Percentiles rank a stretch among this genome's conserved stretches.
These are phyloP conservation scores for Aureobasidium lini DNA, from an alignment of 2,329 filamentous ascomycete genomes.

Conservation along the genomic window DNA sequence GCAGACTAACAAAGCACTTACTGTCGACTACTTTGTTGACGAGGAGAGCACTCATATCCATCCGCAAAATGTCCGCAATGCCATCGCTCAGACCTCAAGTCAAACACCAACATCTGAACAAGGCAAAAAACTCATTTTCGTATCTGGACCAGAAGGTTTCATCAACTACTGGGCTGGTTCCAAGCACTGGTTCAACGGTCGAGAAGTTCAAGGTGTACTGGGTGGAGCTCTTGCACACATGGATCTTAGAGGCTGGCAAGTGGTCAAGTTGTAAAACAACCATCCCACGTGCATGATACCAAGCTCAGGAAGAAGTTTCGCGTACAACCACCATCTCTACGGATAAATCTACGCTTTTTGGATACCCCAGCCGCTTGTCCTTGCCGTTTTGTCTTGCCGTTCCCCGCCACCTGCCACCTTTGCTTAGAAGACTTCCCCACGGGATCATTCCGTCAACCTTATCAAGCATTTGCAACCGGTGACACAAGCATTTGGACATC, in stretches of 20 bases:
- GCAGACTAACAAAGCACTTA: constrained; percentile 39
- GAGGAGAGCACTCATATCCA: constrained; percentile 63
- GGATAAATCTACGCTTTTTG: not conserved
- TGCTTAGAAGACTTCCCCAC: not conserved
- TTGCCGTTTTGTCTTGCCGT: constrained; percentile 4
- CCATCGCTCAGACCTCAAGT: constrained; percentile 14
- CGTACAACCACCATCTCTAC: not conserved
- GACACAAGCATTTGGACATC: not conserved
- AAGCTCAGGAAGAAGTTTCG: not conserved
- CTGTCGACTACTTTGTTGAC: constrained; percentile 71
- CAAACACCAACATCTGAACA: constrained; percentile 18
- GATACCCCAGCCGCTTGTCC: not conserved
- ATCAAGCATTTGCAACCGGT: not conserved
- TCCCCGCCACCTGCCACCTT: not conserved
- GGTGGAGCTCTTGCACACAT: constrained; percentile 60
- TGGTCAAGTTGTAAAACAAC: constrained; percentile 48
- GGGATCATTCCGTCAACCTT: constrained; percentile 3
- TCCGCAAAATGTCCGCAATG: constrained; percentile 29
- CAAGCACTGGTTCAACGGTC: constrained; percentile 66
- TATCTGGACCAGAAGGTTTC: constrained; percentile 90
- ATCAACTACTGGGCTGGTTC: constrained; percentile 70
- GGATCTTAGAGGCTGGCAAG: constrained; percentile 48
- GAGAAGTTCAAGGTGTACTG: constrained; percentile 67
- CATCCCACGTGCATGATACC: not conserved
- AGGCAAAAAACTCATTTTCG: constrained; percentile 60